Conservation (phyloP, 2,329 filamentous ascomycete species). For the Acrocalymma vagum region DNA sequence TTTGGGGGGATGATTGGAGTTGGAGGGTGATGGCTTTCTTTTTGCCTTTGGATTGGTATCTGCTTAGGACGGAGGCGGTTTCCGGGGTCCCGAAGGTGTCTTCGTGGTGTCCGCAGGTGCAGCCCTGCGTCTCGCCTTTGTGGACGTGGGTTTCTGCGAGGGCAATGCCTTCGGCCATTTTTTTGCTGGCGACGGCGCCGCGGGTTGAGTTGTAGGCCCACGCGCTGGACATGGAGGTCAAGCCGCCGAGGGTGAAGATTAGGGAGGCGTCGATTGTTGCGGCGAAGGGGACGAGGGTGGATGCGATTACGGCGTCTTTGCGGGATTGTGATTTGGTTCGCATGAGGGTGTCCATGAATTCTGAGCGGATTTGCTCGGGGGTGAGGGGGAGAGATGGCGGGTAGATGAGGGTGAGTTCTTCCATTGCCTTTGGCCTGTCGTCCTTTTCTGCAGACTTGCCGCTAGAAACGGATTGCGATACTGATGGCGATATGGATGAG, state of each 20-base stretch:
- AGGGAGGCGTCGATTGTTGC: conserved; percentile 45
- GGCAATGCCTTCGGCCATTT: conserved; percentile 49
- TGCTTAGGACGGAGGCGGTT: conserved; percentile 1
- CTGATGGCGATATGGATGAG: too few relatives aligned
- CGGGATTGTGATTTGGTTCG: conserved; percentile 53
- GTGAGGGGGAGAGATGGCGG: conserved; percentile 39
- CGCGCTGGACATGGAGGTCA: conserved; percentile 45
- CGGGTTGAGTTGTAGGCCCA: conserved; percentile 55
- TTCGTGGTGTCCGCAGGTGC: conserved; percentile 24
- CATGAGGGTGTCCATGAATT: conserved; percentile 53
- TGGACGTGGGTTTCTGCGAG: conserved; percentile 9
- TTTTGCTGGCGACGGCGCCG: conserved; percentile 51
- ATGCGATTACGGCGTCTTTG: conserved; percentile 53
- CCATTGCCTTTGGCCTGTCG: conserved; percentile 46
- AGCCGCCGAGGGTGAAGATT: conserved; percentile 49
- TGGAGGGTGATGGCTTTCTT: conserved; percentile 44
- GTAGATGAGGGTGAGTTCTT: conserved; percentile 54
- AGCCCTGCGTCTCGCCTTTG: conserved; percentile 10
- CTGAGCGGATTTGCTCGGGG: conserved; percentile 46
- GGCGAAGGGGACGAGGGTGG: conserved; percentile 50
- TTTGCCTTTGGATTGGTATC: conserved; percentile 30
- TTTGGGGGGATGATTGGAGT: conserved; percentile 45
- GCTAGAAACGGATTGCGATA: too few relatives aligned
- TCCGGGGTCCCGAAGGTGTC: conserved; percentile 14
- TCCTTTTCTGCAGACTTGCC: conserved; percentile 30